Evolutionary conservation across 352 stramenopile genomes (phyloP).

Genomic region (Pythium apleroticum): DNA sequence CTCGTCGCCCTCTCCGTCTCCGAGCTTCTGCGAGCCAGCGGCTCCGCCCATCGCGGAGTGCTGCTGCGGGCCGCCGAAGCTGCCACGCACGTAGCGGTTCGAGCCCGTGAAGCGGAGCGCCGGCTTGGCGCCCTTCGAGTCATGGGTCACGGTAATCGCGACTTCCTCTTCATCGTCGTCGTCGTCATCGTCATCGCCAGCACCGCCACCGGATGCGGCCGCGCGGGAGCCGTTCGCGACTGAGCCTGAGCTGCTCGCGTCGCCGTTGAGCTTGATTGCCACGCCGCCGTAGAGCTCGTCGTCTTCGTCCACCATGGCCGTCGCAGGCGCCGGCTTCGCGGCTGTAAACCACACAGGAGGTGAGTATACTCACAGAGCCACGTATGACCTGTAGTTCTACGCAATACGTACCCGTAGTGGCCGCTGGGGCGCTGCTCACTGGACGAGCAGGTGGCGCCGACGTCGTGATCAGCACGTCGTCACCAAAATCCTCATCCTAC

Average conservation of each 20-base stretch:
- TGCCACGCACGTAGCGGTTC: constrained; percentile 77
- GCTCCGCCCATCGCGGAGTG: constrained; percentile 31
- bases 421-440: neutral
- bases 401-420: neutral
- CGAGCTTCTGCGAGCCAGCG: constrained; percentile 18
- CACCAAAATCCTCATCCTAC: constrained; percentile 80
- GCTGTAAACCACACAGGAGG: constrained; percentile 4
- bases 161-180: constrained; percentile 87
- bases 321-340: constrained; percentile 9
- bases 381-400: neutral
- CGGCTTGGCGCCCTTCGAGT: constrained; percentile 62
- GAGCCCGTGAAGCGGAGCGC: constrained; percentile 75
- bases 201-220: neutral
- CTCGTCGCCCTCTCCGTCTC: constrained; percentile 33
- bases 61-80: constrained; percentile 41
- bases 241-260: constrained; percentile 14
- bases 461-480: constrained; percentile 64
- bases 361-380: neutral
- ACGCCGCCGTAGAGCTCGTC: constrained; percentile 83
- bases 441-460: constrained; percentile 4
- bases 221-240: neutral
- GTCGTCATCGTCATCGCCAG: constrained; percentile 64
- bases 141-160: constrained; percentile 73
- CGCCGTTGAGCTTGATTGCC: constrained; percentile 62
- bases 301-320: constrained; percentile 45